A percentile compares a stretch with the other conserved stretches of the same genome.
Conservation (phyloP, 176 grass and related monocot species). For the Coix lacrymajobi region DNA sequence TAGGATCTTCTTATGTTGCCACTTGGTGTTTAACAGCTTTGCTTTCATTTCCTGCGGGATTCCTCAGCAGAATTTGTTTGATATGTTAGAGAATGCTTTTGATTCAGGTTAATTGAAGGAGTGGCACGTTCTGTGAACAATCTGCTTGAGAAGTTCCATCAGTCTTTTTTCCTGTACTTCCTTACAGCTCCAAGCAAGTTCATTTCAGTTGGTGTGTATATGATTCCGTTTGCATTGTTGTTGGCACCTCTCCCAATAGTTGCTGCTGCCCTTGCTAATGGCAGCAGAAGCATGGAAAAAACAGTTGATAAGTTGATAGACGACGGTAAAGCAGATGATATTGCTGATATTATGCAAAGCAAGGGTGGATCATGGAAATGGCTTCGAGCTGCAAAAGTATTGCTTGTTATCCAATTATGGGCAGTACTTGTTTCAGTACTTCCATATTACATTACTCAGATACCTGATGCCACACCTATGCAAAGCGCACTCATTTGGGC, state of each 20-base stretch:
- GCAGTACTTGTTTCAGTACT: conserved; percentile 64
- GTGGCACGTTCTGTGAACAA: conserved; percentile 85
- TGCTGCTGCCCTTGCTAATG: conserved; percentile 73
- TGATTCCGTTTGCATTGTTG: conserved; percentile 87
- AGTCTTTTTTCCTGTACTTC: conserved; percentile 97
- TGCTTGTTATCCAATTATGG: conserved; percentile 77
- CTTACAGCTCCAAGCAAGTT: conserved; percentile 88
- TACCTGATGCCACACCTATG: conserved; percentile 37
- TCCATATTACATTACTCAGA: conserved; percentile 63
- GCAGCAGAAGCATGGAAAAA: conserved; percentile 23
- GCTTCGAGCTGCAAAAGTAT: conserved; percentile 73
- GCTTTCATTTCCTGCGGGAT: conserved; percentile 2
- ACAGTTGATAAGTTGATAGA: not conserved
- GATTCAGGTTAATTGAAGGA: conserved; percentile 90
- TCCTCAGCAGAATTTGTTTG: not conserved
- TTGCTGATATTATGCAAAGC: conserved; percentile 20
- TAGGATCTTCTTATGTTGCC: not conserved
- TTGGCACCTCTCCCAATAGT: conserved; percentile 74
- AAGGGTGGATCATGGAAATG: conserved; percentile 64
- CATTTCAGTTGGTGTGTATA: conserved; percentile 94
- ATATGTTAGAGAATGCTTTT: conserved; percentile 22
- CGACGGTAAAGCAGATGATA: not conserved
- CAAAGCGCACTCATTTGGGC: conserved; percentile 51
- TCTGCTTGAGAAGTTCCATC: conserved; percentile 96
- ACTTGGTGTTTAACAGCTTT: not conserved